phyloP scores from a whole-genome alignment of 225 moss, liverwort and hornwort genomes.

The Takakia lepidozioides region DNA sequence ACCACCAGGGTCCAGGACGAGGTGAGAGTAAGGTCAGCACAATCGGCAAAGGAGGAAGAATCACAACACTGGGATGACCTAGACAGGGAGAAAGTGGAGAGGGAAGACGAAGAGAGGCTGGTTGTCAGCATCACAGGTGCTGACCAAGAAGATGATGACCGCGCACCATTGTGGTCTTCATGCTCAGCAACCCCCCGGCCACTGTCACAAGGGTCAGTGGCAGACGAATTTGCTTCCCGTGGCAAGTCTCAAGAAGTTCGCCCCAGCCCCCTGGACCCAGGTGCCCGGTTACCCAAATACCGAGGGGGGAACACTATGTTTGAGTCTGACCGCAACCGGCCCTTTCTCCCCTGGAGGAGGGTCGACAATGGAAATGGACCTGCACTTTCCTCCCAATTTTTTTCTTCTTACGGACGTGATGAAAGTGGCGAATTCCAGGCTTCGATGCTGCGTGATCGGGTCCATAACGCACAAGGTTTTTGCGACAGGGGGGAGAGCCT shows the following conservation, averaged over 20 bases:
- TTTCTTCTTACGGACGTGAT: slow-evolving; percentile 38
- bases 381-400: slow-evolving; percentile 21
- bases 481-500: slow-evolving; percentile 53
- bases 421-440: slow-evolving; percentile 61
- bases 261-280: slow-evolving; percentile 14
- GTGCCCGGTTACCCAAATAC: slow-evolving; percentile 50
- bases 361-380: slow-evolving; percentile 66
- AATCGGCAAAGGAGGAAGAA: too few relatives aligned
- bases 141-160: slow-evolving; percentile 83
- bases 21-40: too few relatives aligned
- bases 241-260: slow-evolving; percentile 45
- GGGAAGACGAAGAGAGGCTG: slow-evolving; percentile 75
- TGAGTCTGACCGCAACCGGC: slow-evolving; percentile 72
- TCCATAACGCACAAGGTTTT: slow-evolving; percentile 51
- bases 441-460: slow-evolving; percentile 51
- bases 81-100: slow-evolving; percentile 34
- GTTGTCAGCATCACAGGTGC: slow-evolving; percentile 60
- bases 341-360: slow-evolving; percentile 67
- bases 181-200: slow-evolving; percentile 39
- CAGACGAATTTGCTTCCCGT: slow-evolving; percentile 49
- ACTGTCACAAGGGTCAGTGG: slow-evolving; percentile 33
- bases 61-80: slow-evolving; percentile 46
- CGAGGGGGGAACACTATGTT: slow-evolving; percentile 48
- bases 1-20: slow-evolving; percentile 6
- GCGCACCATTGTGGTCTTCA: slow-evolving; percentile 63